Conservation (phyloP, 768 basidiomycete genomes). For the Kwoniella sp. region DNA sequence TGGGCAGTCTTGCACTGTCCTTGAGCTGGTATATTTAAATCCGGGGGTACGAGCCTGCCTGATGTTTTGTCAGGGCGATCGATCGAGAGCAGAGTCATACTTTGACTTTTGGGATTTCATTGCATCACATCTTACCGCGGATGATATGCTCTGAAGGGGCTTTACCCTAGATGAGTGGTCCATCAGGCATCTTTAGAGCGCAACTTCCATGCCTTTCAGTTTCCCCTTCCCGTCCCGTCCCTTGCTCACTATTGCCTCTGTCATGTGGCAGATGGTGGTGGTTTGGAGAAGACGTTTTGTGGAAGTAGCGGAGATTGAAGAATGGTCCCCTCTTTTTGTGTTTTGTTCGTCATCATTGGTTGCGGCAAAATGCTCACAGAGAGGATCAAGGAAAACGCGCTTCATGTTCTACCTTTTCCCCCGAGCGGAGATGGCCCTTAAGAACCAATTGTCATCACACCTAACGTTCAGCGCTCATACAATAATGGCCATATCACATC, state of each 20-base stretch:
- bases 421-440: not conserved
- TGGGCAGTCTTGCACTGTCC: not conserved
- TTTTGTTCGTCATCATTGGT: not conserved
- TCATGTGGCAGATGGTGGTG: not conserved
- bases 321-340: not conserved
- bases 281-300: not conserved
- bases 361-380: not conserved
- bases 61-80: not conserved
- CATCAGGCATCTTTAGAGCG: constrained; percentile 4
- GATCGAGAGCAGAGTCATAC: not conserved
- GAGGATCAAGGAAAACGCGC: constrained; percentile 4
- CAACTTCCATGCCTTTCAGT: constrained; percentile 1
- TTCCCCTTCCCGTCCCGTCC: not conserved
- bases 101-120: not conserved
- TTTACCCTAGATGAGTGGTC: not conserved
- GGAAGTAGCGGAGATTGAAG: not conserved
- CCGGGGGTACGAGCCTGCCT: not conserved
- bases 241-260: not conserved
- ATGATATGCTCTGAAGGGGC: not conserved
- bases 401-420: constrained; percentile 2
- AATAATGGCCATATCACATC: not conserved
- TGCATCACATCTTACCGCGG: not conserved
- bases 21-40: no score
- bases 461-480: not conserved
- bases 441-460: not conserved